These are phyloP conservation scores for Porcisia deanei DNA, from an alignment of 208 protist genomes.

Conservation along the genomic window DNA sequence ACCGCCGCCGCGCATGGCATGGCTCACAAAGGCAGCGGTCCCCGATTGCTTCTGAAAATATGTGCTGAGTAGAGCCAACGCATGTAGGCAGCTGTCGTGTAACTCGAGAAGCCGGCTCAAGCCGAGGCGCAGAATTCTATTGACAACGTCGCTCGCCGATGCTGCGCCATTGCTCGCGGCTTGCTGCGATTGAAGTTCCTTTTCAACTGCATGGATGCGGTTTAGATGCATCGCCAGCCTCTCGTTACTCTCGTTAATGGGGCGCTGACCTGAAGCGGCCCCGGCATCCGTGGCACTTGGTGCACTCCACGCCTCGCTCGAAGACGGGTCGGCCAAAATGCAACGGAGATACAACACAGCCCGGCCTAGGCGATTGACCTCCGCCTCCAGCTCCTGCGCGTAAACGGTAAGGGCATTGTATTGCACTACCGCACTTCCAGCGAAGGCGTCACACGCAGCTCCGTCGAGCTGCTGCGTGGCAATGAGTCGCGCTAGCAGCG, in stretches of 20 bases:
- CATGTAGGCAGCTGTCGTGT: constrained; percentile 37
- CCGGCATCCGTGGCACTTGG: not conserved
- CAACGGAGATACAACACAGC: constrained; percentile 45
- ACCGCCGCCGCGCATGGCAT: constrained; percentile 24
- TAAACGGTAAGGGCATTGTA: constrained; percentile 13
- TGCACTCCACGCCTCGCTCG: not conserved
- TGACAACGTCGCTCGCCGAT: not conserved
- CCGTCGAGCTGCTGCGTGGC: not conserved
- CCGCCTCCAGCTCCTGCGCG: constrained; percentile 29
- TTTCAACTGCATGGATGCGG: constrained; percentile 5
- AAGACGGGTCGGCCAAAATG: constrained; percentile 21
- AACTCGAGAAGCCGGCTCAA: constrained; percentile 27
- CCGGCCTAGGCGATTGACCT: constrained; percentile 38
- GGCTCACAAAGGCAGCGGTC: constrained; percentile 31
- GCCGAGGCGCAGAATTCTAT: constrained; percentile 17
- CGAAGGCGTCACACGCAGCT: constrained; percentile 2
- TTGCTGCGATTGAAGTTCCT: not conserved
- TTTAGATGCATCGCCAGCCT: constrained; percentile 2
- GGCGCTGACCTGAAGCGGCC: not conserved
- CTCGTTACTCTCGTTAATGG: not conserved
- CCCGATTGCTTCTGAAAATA: constrained; percentile 33
- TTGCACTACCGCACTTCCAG: constrained; percentile 34
- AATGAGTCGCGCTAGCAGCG: constrained; percentile 27
- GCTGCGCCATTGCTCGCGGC: not conserved
- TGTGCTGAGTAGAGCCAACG: constrained; percentile 37